Evolutionary conservation across 805 yeast species (phyloP).

Genomic region (Blastobotrys americana): DNA sequence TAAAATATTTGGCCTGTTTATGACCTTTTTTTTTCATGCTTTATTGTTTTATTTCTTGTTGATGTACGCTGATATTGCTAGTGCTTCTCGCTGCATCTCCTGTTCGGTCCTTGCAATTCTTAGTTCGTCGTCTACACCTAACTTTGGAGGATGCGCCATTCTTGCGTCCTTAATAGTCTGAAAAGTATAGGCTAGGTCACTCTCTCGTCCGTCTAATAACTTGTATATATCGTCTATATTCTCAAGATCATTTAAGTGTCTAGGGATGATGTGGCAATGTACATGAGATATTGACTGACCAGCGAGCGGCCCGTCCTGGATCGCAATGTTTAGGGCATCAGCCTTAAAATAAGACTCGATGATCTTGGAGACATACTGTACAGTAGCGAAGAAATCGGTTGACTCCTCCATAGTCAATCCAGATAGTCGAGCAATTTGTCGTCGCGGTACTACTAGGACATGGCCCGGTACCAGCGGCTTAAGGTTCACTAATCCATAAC

Average conservation of each 20-base stretch:
- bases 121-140: conserved; percentile 41
- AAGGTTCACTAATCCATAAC: conserved; percentile 83
- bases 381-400: conserved; percentile 66
- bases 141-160: conserved; percentile 13
- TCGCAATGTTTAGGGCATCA: conserved; percentile 79
- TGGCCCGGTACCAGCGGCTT: conserved; percentile 95
- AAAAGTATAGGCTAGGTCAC: conserved; percentile 38
- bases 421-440: conserved; percentile 57
- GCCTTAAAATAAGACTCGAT: conserved; percentile 64
- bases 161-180: conserved; percentile 24
- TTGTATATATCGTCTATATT: conserved; percentile 73
- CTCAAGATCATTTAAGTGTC: conserved; percentile 46
- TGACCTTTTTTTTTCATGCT: too few species aligned
- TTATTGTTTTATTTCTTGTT: too few species aligned
- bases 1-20: too few species aligned
- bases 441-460: conserved; percentile 76
- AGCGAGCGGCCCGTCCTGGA: conserved; percentile 94
- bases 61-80: too few species aligned
- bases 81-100: conserved; percentile 69
- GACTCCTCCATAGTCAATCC: conserved; percentile 66
- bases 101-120: conserved; percentile 52
- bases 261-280: conserved; percentile 89
- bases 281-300: conserved; percentile 96
- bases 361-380: conserved; percentile 64
- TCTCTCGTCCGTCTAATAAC: conserved; percentile 50